Percentiles rank a stretch among this genome's conserved stretches.
Evolutionary conservation across 306 rosid species (phyloP).

Genomic region (Dalbergia oliveri): DNA sequence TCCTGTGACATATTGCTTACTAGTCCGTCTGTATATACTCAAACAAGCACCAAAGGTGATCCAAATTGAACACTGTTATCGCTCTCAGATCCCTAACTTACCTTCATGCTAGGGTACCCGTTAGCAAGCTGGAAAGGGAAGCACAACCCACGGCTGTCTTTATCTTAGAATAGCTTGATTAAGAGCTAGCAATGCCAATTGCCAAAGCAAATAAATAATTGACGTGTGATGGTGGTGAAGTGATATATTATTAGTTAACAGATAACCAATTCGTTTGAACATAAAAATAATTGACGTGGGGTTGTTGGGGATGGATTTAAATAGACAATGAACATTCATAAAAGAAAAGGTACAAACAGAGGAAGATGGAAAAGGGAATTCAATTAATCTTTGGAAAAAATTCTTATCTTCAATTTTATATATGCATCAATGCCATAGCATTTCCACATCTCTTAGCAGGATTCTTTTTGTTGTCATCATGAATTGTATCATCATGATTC

Average conservation of each 20-base stretch:
- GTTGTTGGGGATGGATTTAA: slow-evolving; percentile 32
- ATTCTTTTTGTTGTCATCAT: not conserved
- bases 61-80: not conserved
- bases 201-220: slow-evolving; percentile 27
- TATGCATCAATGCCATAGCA: not conserved
- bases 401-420: slow-evolving; percentile 9
- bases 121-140: slow-evolving; percentile 5
- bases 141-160: slow-evolving; percentile 2
- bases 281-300: slow-evolving; percentile 35
- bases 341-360: not conserved
- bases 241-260: not conserved
- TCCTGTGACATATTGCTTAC: slow-evolving; percentile 12
- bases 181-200: slow-evolving; percentile 3
- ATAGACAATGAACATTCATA: slow-evolving; percentile 27
- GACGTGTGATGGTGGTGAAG: slow-evolving; percentile 25
- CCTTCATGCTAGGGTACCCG: not conserved
- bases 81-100: slow-evolving; percentile 13
- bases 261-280: slow-evolving; percentile 34
- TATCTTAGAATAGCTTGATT: not conserved
- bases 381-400: slow-evolving; percentile 18
- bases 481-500: not conserved
- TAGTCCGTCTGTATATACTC: too few relatives aligned
- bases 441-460: not conserved
- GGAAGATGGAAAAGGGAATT: not conserved
- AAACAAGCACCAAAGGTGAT: not conserved